These are phyloP conservation scores for Ganoderma lingzhi DNA, from an alignment of 1,284 basidiomycete genomes.

Conservation along the genomic window DNA sequence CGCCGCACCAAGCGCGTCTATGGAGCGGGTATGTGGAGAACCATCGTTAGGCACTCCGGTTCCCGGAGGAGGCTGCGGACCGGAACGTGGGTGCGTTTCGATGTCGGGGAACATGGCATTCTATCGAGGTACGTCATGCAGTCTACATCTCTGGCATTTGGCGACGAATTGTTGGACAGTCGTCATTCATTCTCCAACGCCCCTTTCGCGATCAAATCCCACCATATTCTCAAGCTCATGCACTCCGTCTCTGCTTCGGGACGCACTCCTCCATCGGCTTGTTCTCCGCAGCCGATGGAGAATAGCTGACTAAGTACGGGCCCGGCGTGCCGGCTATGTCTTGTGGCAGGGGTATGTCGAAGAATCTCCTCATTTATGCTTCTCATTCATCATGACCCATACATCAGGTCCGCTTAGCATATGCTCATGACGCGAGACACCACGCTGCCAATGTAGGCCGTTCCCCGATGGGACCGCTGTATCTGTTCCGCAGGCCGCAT, in stretches of 20 bases:
- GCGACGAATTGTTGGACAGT: neutral
- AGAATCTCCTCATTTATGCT: neutral
- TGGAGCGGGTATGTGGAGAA: neutral
- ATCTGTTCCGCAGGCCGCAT: neutral
- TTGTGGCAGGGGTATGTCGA: neutral
- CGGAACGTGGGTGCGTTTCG: neutral
- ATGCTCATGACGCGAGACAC: neutral
- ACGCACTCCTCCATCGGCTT: neutral
- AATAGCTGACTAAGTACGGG: neutral
- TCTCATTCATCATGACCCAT: neutral
- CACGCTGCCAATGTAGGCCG: neutral
- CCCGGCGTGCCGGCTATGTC: neutral
- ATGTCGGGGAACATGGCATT: neutral
- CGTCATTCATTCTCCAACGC: neutral
- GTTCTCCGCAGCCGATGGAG: neutral
- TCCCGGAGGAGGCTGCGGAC: neutral
- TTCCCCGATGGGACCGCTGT: neutral
- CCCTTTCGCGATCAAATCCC: constrained; percentile 4
- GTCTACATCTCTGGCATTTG: neutral
- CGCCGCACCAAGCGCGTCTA: neutral
- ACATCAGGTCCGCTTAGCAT: neutral
- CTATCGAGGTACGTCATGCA: neutral
- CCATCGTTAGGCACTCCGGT: neutral
- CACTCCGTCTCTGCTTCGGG: neutral
- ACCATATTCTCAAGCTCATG: neutral